Evolutionary conservation across 768 basidiomycete genomes (phyloP).

Genomic region (Rhodotorula sphaerocarpa): DNA sequence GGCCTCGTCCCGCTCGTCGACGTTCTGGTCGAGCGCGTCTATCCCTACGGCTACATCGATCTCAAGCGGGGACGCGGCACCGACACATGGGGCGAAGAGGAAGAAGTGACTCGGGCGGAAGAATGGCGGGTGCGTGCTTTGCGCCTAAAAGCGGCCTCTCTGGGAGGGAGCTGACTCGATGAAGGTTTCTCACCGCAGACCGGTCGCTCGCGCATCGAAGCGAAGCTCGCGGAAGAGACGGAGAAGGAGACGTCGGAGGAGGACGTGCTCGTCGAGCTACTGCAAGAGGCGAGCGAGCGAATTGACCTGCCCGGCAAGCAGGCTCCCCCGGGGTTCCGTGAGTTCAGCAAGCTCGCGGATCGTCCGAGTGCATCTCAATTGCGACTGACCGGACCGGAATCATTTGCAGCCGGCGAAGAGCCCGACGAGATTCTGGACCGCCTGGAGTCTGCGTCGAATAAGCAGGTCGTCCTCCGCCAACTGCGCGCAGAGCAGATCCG

Average conservation of each 20-base stretch:
- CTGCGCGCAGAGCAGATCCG: not conserved
- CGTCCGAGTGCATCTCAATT: not conserved
- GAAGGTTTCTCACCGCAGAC: not conserved
- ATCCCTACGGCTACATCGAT: constrained; percentile 74
- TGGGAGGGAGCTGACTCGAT: not conserved
- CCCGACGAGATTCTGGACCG: constrained; percentile 33
- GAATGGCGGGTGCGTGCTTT: constrained; percentile 22
- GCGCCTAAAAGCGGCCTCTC: not conserved
- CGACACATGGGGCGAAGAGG: constrained; percentile 51
- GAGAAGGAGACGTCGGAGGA: constrained; percentile 17
- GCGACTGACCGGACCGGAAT: not conserved
- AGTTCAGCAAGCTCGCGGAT: not conserved
- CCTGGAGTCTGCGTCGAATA: constrained; percentile 10
- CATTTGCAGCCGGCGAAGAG: constrained; percentile 11
- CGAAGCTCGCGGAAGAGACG: constrained; percentile 1
- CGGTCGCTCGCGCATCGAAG: constrained; percentile 12
- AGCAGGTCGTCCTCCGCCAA: constrained; percentile 9
- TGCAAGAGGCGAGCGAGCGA: constrained; percentile 17
- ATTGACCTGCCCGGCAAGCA: not conserved
- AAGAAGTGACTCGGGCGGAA: constrained; percentile 7
- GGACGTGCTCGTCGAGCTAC: constrained; percentile 22
- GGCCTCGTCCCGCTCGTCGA: constrained; percentile 69
- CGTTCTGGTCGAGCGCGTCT: constrained; percentile 61
- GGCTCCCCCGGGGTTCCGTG: not conserved
- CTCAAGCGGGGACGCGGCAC: constrained; percentile 51